Conservation (phyloP, 768 basidiomycete species). For the Lepiota venenata region DNA sequence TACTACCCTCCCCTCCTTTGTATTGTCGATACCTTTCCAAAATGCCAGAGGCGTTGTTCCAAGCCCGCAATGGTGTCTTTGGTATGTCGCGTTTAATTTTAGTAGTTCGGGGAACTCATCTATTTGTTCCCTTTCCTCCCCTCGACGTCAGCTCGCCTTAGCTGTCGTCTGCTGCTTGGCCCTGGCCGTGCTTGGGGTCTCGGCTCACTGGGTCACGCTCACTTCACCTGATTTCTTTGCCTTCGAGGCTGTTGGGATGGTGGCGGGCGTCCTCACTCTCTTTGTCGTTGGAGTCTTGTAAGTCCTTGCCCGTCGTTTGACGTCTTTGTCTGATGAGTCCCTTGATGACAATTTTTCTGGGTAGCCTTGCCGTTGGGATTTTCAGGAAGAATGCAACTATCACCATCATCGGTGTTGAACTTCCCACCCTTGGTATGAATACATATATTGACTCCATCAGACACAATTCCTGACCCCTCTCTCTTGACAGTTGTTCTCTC, state of each 20-base stretch:
- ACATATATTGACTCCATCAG: too few relatives aligned
- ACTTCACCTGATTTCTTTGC: neutral
- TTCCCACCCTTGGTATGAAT: neutral
- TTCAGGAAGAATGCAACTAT: neutral
- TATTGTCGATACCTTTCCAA: neutral
- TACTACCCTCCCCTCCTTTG: neutral
- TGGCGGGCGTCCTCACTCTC: neutral
- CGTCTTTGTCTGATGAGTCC: too few relatives aligned
- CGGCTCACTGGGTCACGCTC: neutral
- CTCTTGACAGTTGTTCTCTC: neutral
- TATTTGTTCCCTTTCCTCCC: neutral
- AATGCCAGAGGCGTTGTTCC: neutral
- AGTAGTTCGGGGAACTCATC: neutral
- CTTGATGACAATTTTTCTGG: neutral
- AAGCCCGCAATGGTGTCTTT: neutral
- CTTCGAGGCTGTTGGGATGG: constrained; percentile 1
- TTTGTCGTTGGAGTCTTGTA: neutral
- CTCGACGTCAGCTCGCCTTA: neutral
- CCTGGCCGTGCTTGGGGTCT: neutral
- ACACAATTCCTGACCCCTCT: neutral
- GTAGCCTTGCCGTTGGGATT: neutral
- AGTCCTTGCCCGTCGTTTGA: neutral
- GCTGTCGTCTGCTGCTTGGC: neutral
- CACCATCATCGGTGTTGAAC: constrained; percentile 2
- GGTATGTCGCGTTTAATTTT: neutral